Base-by-base conservation (phyloP, 495 filamentous ascomycete genomes). In the Elasticomyces elasticus region DNA sequence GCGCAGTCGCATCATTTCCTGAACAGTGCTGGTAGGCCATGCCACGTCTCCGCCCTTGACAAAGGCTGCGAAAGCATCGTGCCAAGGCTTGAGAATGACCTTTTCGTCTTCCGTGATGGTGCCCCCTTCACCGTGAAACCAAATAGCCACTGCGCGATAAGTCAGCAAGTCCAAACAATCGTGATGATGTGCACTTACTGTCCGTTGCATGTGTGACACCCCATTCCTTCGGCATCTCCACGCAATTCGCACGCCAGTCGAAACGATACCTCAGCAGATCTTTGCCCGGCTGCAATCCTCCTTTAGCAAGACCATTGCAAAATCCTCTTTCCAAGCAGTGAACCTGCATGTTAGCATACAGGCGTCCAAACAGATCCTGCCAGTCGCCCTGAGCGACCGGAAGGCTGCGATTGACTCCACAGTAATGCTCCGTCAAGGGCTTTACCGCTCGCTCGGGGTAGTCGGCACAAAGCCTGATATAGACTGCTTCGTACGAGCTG, bases 311-410 rank as follows among this genome's bases (percentile, higher is more conserved):
- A 3, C 52, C 57, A 33, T 59, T 40, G 0, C 59, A 52, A 27
- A 72, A 64, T 0, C 69, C 69, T 15, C 69, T 61, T 42, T 69
- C 57, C 5, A 69, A 56, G 22, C 49, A 45, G 52, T 72, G 71
- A 2, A 82, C 72, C 56, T 82, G 79, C 63, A 79, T 74, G 55
- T 80, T 75, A 1, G 78, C 77, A 53, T 80, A 80, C 28, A 80
- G 68, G 24, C 64, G 66, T 9, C 79, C 79, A 64, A 79, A 82
- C 10, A 74, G 72, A 33, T 81, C 75, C 27, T 60, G 58, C 74
- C 73, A 78, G 30, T 62, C 54, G 66, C 72, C 74, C 45, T 72
- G 51, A 4, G 60, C 57, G 15, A 64, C 60, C 17, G 67, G 65
- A 17, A 69, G 44, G 20, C 40, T 60, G 9, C 51, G 45, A 0